Evolutionary conservation across 164 flowering plant genomes (phyloP), one percentile per base, ranked within the genome.

Genomic region (Sedum album): DNA sequence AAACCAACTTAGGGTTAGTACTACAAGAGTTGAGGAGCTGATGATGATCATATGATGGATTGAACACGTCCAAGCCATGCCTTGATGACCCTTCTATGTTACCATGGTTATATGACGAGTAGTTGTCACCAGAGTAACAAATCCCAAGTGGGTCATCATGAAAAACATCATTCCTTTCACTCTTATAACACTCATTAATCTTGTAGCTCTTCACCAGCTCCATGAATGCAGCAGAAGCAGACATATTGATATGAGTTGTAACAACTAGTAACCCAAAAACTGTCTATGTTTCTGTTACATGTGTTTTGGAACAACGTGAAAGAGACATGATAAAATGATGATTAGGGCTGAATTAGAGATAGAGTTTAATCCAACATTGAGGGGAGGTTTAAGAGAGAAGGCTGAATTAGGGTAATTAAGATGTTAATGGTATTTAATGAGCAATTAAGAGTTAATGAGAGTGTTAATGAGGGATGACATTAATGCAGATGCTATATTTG

Each of bases 381-480:
- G 57, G 57, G 55, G 55, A 49, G 61, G 23, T 55, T 55, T 25
- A 55, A 55, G 61, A 26, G 61, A 28, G 61, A 28, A 55, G 38
- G 61, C 61, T 9, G 31, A 55, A 55, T 55, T 55, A 55, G 17
- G 28, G 31, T 26, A 28, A 55, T 55, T 55, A 55, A 55, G 61
- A 55, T 25, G 61, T 55, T 55, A 55, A 55, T 55, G 20, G 61
- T 13, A 28, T 2, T 55, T 55, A 55, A 55, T 55, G 61, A 55
- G 61, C 31, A 55, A 55, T 55, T 11, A 55, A 17, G 9, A 55
- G 21, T 55, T 55, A 55, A 55, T 55, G 61, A 55, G 3, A 55
- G 31, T 26, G 61, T 55, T 55, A 55, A 55, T 25, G 61, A 55
- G 61, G 57, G 57, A 51, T 51, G 9, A 25, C 61, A 55, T 55